These are phyloP conservation scores for Cyclostephanos tholiformis DNA, from an alignment of 108 stramenopile genomes.

Conservation along the genomic window DNA sequence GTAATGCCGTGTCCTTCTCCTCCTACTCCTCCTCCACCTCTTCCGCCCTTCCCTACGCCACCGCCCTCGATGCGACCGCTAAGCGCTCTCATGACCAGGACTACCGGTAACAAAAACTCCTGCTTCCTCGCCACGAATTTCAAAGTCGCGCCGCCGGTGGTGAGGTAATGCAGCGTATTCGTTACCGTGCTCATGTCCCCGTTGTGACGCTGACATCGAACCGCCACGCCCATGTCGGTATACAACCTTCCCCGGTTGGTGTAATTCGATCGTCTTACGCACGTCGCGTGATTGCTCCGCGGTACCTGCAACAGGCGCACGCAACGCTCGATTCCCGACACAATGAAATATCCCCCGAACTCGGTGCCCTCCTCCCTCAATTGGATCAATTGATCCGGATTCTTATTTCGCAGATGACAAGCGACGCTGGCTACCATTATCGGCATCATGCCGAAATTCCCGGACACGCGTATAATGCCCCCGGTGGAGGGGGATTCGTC, in stretches of 20 bases:
- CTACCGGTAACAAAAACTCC: constrained; percentile 94
- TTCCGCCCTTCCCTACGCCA: constrained; percentile 25
- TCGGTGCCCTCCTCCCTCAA: constrained; percentile 86
- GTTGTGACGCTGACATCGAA: constrained; percentile 77
- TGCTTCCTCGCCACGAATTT: constrained; percentile 90
- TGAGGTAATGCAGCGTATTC: constrained; percentile 95
- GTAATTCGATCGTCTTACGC: constrained; percentile 91
- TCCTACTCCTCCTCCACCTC: constrained; percentile 23
- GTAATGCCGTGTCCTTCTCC: constrained; percentile 63
- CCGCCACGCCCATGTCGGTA: constrained; percentile 86
- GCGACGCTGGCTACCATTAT: constrained; percentile 90
- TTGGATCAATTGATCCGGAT: constrained; percentile 55
- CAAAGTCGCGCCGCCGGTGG: constrained; percentile 93
- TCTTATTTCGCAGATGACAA: constrained; percentile 70
- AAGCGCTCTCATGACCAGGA: constrained; percentile 89
- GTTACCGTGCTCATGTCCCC: constrained; percentile 91
- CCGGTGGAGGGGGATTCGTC: constrained; percentile 29
- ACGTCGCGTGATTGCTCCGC: constrained; percentile 89
- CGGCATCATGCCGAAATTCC: constrained; percentile 90
- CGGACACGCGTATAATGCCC: constrained; percentile 38
- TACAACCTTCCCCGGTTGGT: constrained; percentile 88
- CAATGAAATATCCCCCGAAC: constrained; percentile 97
- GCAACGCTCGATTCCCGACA: constrained; percentile 96
- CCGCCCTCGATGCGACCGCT: constrained; percentile 58
- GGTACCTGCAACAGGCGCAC: constrained; percentile 95